Base-by-base conservation (phyloP, 495 filamentous ascomycete genomes). In the Aspergillus nanangensis region DNA sequence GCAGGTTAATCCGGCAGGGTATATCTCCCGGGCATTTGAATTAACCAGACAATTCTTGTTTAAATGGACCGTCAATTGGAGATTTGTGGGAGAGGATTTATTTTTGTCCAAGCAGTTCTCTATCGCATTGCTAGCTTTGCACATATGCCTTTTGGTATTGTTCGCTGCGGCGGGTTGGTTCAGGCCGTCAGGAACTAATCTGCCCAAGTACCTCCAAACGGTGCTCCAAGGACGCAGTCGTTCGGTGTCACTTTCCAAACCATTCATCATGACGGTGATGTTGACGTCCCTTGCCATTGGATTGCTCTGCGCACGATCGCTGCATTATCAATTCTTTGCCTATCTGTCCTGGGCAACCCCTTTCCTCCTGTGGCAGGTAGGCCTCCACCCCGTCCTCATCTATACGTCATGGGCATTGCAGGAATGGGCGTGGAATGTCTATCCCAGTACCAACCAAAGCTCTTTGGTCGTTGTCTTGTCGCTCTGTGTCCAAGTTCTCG, bases 1-100 rank as follows among this genome's bases (percentile, higher is more conserved):
- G 18, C 69, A 74, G 7, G 62, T 62, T 24, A 86, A 88, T 53
- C 66, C 83, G 13, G 62, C 56, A 36, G 87, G 87, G 9, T 98
- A 98, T 54, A 50, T 90, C 4, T 73, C 76, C 23, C 72, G 85
- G 39, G 90, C 93, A 0, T 98, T 98, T 54, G 90, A 98, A 69
- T 71, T 98, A 21, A 86, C 87, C 21, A 76, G 93, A 36, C 78
- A 83, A 52, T 98, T 98, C 62, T 74, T 95, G 51, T 96, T 89
- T 74, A 91, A 95, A 61, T 97, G 93, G 93, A 97, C 93, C 0
- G 93, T 98, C 46, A 98, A 98, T 63, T 98, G 92, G 92, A 79
- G 92, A 35, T 96, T 98, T 53, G 63, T 96, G 4, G 81, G 83
- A 10, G 89, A 96, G 58, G 81, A 89, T 17, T 63, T 63, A 1